Conservation (phyloP, 768 basidiomycete genomes). For the Xanthoconium purpureum region DNA sequence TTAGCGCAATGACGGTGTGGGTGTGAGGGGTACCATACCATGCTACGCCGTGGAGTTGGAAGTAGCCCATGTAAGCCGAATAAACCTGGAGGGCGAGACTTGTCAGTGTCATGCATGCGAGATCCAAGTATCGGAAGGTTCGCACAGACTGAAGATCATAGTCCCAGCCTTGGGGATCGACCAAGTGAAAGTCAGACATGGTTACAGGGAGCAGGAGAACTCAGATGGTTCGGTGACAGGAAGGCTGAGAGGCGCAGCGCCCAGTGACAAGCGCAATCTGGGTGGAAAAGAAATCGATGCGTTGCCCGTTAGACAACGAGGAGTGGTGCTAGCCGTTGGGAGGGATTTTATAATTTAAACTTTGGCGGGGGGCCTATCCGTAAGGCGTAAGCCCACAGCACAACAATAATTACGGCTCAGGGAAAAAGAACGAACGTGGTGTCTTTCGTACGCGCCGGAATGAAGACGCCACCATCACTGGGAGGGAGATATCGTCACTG, state of each 20-base stretch:
- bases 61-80: conserved; percentile 76
- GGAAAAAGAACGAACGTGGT: conserved; percentile 8
- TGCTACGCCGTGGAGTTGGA: conserved; percentile 64
- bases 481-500: not conserved
- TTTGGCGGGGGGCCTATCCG: conserved; percentile 7
- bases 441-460: conserved; percentile 11
- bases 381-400: conserved; percentile 14
- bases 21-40: conserved; percentile 43
- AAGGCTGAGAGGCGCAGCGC: not conserved
- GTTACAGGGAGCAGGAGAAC: not conserved
- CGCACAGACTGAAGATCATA: conserved; percentile 76
- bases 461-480: conserved; percentile 21
- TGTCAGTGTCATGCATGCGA: not conserved
- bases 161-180: conserved; percentile 76
- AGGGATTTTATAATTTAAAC: conserved; percentile 20
- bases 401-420: conserved; percentile 18
- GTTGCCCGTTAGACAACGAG: not conserved
- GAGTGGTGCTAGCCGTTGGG: not conserved
- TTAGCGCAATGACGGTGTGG: not conserved
- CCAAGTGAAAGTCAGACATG: conserved; percentile 71
- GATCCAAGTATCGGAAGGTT: conserved; percentile 6
- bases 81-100: conserved; percentile 43
- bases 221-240: not conserved
- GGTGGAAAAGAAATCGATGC: not conserved
- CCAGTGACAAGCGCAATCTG: not conserved